phyloP scores from a whole-genome alignment of 768 basidiomycete genomes.

The Mycena haematopus region DNA sequence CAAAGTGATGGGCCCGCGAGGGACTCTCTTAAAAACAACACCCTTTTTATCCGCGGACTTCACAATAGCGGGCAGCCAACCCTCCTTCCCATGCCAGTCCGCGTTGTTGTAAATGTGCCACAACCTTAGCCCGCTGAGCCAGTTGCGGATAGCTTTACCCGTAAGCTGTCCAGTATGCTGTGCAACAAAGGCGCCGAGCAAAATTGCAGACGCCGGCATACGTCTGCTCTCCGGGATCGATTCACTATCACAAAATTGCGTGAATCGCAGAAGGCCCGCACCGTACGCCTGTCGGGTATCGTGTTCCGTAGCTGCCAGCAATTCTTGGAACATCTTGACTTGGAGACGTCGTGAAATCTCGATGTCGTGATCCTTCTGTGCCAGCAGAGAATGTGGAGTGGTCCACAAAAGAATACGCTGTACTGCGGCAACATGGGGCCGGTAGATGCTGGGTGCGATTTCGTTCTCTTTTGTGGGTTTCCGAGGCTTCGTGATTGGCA shows the following conservation, averaged over 20 bases:
- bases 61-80: too few species aligned
- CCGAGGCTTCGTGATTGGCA: conserved; percentile 10
- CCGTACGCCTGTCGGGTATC: conserved; percentile 32
- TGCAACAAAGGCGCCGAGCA: neutral
- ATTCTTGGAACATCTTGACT: neutral
- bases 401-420: conserved; percentile 16
- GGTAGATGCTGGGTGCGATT: neutral
- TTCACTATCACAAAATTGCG: conserved; percentile 17
- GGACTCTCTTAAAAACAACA: too few species aligned
- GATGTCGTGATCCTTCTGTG: neutral
- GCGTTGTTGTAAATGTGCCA: too few species aligned
- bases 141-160: too few species aligned
- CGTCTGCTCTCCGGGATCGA: neutral
- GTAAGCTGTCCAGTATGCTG: too few species aligned
- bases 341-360: conserved; percentile 8
- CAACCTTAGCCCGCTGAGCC: too few species aligned
- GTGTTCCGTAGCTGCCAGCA: neutral
- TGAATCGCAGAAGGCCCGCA: conserved; percentile 36
- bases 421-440: conserved; percentile 21
- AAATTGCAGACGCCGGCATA: neutral
- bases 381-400: conserved; percentile 16
- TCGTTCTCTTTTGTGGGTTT: conserved; percentile 4
- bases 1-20: too few species aligned
- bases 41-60: too few species aligned
- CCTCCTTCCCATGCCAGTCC: too few species aligned